Evolutionary conservation across 2,329 filamentous ascomycete species (phyloP).

Genomic region (Diaporthe vexans): DNA sequence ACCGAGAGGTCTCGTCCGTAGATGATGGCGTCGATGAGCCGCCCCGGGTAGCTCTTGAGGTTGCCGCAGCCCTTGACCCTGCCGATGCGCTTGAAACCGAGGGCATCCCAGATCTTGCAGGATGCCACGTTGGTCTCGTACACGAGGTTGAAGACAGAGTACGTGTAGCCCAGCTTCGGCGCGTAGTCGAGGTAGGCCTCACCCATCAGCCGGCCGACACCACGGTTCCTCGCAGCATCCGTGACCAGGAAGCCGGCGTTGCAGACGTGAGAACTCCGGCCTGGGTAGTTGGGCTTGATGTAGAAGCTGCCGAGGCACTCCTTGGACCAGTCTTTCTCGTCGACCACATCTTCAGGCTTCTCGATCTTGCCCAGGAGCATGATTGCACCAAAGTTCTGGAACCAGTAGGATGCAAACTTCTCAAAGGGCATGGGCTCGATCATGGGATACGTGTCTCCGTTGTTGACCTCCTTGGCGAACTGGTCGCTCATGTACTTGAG

Average conservation of each 20-base stretch:
- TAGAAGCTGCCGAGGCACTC: conserved; percentile 92
- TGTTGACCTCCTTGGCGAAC: conserved; percentile 91
- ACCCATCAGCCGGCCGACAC: conserved; percentile 82
- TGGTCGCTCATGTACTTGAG: conserved; percentile 85
- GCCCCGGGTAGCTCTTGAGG: conserved; percentile 76
- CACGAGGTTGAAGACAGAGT: conserved; percentile 94
- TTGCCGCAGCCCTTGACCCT: conserved; percentile 81
- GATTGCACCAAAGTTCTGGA: conserved; percentile 89
- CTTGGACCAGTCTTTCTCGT: conserved; percentile 81
- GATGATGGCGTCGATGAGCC: conserved; percentile 81
- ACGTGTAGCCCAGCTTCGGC: conserved; percentile 86
- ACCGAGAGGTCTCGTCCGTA: conserved; percentile 76
- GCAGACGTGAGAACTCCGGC: conserved; percentile 90
- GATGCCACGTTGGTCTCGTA: conserved; percentile 95
- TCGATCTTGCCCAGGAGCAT: conserved; percentile 86
- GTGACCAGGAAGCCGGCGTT: conserved; percentile 87
- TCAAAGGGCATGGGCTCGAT: conserved; percentile 80
- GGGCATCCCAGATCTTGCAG: conserved; percentile 90
- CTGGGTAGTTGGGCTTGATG: conserved; percentile 94
- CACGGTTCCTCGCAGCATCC: conserved; percentile 79
- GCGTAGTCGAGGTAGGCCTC: conserved; percentile 85
- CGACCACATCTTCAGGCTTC: conserved; percentile 68
- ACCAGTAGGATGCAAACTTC: conserved; percentile 87
- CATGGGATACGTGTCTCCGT: conserved; percentile 94
- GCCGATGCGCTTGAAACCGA: conserved; percentile 93